These are phyloP conservation scores for Tetraselmis striata DNA, from an alignment of 139 green algal genomes.

Conservation along the genomic window DNA sequence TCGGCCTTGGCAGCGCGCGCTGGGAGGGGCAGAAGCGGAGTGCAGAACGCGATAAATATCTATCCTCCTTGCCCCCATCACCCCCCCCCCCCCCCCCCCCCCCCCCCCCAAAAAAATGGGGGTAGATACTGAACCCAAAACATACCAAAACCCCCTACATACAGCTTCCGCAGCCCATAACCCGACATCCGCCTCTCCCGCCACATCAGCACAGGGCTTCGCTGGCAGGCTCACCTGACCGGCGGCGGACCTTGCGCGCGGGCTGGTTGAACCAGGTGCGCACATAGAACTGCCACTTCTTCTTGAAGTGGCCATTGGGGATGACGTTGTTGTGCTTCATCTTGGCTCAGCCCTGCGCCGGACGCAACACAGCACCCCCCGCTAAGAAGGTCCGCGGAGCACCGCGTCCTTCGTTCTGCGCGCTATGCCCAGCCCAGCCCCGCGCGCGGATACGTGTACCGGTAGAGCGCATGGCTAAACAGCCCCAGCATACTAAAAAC, in stretches of 20 bases:
- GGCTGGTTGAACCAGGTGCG: constrained; percentile 99
- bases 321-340: constrained; percentile 88
- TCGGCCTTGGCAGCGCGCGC: constrained; percentile 87
- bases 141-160: neutral
- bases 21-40: constrained; percentile 27
- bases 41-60: neutral
- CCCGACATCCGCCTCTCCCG: no score
- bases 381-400: neutral
- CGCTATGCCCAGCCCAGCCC: neutral
- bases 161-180: constrained; percentile 3
- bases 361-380: neutral
- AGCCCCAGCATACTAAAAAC: neutral
- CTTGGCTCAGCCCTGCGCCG: constrained; percentile 14
- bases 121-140: no score
- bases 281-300: constrained; percentile 86
- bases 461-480: neutral
- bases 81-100: no score
- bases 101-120: no score
- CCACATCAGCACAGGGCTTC: neutral
- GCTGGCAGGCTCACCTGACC: constrained; percentile 53
- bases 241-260: constrained; percentile 81
- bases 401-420: neutral
- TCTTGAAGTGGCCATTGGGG: constrained; percentile 90
- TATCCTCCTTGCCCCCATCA: neutral
- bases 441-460: neutral